These are phyloP conservation scores for Tetracladium marchalianum DNA, from an alignment of 495 filamentous ascomycete genomes.

Conservation along the genomic window DNA sequence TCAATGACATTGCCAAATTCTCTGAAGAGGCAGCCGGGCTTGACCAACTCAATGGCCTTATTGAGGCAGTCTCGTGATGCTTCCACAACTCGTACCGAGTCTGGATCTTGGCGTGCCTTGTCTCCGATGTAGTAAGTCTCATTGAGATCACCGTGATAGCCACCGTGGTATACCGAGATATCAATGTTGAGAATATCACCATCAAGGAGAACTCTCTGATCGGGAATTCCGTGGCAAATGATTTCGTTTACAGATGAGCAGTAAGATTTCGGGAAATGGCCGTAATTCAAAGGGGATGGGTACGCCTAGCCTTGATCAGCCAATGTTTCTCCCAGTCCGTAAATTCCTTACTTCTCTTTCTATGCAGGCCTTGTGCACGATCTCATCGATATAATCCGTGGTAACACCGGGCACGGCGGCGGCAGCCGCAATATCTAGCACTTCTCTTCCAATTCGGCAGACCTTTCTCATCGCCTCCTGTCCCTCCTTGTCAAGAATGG, in stretches of 20 bases:
- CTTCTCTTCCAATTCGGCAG: conserved; percentile 79
- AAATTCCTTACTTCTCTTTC: conserved; percentile 69
- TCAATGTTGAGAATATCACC: conserved; percentile 89
- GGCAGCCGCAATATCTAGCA: conserved; percentile 81
- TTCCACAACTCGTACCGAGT: conserved; percentile 79
- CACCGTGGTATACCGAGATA: conserved; percentile 77
- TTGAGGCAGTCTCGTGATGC: conserved; percentile 70
- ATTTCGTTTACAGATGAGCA: conserved; percentile 95
- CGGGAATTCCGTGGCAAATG: conserved; percentile 90
- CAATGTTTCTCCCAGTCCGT: background rate
- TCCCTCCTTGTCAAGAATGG: conserved; percentile 69
- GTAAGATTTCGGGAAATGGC: conserved; percentile 93
- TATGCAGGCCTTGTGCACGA: conserved; percentile 91
- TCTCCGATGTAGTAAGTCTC: conserved; percentile 88
- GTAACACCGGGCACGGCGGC: conserved; percentile 80
- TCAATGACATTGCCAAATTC: conserved; percentile 80
- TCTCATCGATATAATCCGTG: conserved; percentile 91
- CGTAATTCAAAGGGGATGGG: conserved; percentile 92
- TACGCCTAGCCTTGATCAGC: conserved; percentile 58
- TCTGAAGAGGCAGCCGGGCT: conserved; percentile 77
- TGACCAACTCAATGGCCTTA: conserved; percentile 76
- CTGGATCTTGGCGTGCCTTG: conserved; percentile 60
- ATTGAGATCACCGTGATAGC: conserved; percentile 83
- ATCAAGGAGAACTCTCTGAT: conserved; percentile 65
- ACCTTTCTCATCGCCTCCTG: conserved; percentile 80